A percentile compares a stretch with the other conserved stretches of the same genome.
Evolutionary conservation across 345 rosid genomes (phyloP).

Genomic region (Tarenaya hassleriana): DNA sequence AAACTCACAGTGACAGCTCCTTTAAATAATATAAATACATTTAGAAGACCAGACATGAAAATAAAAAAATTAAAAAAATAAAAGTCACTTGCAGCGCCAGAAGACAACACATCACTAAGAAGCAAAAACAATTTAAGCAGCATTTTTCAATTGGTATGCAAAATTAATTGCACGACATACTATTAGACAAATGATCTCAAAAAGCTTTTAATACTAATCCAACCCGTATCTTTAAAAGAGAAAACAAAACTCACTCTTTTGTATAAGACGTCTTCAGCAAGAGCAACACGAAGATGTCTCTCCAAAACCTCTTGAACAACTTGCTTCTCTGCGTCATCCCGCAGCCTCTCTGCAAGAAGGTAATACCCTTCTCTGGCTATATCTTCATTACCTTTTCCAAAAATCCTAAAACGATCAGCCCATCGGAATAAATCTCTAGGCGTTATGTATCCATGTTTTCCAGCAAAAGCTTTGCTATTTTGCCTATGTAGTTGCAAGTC

Average conservation of each 20-base stretch:
- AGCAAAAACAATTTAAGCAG: neutral
- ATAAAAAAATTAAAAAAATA: too few relatives aligned
- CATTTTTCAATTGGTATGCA: too few relatives aligned
- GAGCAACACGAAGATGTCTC: slow-evolving; percentile 53
- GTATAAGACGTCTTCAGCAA: slow-evolving; percentile 60
- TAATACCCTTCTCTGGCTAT: slow-evolving; percentile 90
- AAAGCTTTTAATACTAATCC: neutral
- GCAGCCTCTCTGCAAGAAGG: slow-evolving; percentile 88
- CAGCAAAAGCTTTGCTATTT: slow-evolving; percentile 93
- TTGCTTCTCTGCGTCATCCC: slow-evolving; percentile 69
- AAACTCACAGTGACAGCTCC: too few relatives aligned
- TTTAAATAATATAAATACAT: too few relatives aligned
- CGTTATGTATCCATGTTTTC: slow-evolving; percentile 96
- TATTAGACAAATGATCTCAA: slow-evolving; percentile 1
- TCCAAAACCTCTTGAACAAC: slow-evolving; percentile 76
- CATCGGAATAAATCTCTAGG: slow-evolving; percentile 96
- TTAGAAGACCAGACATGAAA: too few relatives aligned
- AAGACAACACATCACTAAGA: neutral
- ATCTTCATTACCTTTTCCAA: slow-evolving; percentile 64
- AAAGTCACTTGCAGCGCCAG: too few relatives aligned
- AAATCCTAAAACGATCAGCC: slow-evolving; percentile 75
- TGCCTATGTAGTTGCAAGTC: slow-evolving; percentile 87
- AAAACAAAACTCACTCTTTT: slow-evolving; percentile 43
- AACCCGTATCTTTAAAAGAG: neutral
- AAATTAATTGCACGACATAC: slow-evolving; percentile 12